Percentiles rank a stretch among this genome's conserved stretches.
phyloP scores from a whole-genome alignment of 2,329 filamentous ascomycete genomes.

The Metarhizium humberi region DNA sequence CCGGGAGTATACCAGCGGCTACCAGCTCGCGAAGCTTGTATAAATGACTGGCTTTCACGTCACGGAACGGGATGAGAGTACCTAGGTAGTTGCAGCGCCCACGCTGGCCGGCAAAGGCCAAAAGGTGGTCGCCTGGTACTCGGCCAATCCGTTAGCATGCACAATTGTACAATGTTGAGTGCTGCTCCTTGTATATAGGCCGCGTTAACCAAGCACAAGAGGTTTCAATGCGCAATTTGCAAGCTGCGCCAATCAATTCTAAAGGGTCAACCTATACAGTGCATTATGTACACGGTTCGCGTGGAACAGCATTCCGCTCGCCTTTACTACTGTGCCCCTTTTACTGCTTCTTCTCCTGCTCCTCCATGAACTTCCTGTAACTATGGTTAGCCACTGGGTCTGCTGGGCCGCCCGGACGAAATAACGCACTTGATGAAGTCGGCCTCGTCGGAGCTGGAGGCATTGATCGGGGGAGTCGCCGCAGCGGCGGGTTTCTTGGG shows the following conservation, averaged over 20 bases:
- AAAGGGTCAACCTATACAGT: neutral
- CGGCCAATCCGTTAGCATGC: neutral
- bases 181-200: neutral
- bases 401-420: conserved; percentile 8
- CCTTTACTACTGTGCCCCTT: conserved; percentile 15
- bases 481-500: conserved; percentile 34
- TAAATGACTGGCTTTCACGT: too few species aligned
- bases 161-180: neutral
- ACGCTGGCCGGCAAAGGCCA: too few species aligned
- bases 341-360: conserved; percentile 33
- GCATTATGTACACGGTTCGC: conserved; percentile 24
- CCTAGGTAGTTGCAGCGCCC: too few species aligned
- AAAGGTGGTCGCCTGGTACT: neutral
- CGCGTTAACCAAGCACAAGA: neutral
- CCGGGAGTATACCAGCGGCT: too few species aligned
- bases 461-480: conserved; percentile 50
- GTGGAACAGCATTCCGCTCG: conserved; percentile 17
- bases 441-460: conserved; percentile 51
- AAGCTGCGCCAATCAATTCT: neutral
- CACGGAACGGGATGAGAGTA: too few species aligned
- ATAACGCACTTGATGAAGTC: conserved; percentile 54
- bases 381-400: neutral
- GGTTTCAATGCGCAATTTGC: neutral
- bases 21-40: too few species aligned
- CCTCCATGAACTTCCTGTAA: conserved; percentile 29